A percentile compares a stretch with the other conserved stretches of the same genome.
Conservation (phyloP, 2,329 filamentous ascomycete genomes). For the Epichloe glyceriae region DNA sequence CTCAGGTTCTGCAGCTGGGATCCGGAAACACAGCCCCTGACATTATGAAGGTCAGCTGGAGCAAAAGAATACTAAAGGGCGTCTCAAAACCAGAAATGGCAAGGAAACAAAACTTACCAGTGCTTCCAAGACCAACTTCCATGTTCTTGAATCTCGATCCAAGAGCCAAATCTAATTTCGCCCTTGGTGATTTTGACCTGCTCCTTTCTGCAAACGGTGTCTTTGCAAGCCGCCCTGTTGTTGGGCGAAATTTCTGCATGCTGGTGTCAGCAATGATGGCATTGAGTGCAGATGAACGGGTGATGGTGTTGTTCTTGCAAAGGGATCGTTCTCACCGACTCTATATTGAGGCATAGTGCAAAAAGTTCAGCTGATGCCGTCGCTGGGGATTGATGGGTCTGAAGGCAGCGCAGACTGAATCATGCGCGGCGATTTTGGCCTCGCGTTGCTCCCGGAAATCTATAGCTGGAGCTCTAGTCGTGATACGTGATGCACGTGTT, state of each 20-base stretch:
- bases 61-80: neutral
- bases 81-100: neutral
- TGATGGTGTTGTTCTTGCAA: neutral
- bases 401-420: neutral
- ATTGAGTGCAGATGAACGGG: neutral
- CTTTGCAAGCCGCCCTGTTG: constrained; percentile 62
- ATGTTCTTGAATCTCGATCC: constrained; percentile 49
- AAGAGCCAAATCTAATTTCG: constrained; percentile 63
- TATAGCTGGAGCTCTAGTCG: no score
- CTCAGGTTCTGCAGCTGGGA: constrained; percentile 54
- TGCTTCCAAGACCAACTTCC: constrained; percentile 69
- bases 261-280: neutral
- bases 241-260: constrained; percentile 55
- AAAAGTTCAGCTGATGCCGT: neutral
- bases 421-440: neutral
- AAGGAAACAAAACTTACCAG: constrained; percentile 47
- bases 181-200: constrained; percentile 64
- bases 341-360: constrained; percentile 29
- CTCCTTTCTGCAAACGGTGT: constrained; percentile 57
- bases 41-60: neutral
- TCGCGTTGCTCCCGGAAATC: neutral
- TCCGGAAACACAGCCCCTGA: constrained; percentile 81
- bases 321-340: constrained; percentile 25
- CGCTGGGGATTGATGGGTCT: neutral
- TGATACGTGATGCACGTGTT: neutral